Evolutionary conservation across 768 basidiomycete species (phyloP).

Genomic region (Amanita rubescens): DNA sequence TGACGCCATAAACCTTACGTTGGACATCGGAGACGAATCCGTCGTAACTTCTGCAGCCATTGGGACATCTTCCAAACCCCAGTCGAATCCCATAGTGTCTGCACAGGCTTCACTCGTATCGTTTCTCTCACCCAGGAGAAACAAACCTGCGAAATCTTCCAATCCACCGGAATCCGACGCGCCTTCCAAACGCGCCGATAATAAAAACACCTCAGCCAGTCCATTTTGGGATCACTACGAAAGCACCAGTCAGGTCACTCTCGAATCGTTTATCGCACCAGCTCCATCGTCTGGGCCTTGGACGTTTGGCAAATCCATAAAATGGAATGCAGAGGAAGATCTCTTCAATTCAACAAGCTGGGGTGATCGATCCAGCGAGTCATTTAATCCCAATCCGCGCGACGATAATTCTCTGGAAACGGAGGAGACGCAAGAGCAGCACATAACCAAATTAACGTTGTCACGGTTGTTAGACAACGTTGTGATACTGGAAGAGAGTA

Average conservation of each 20-base stretch:
- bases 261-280: constrained; percentile 64
- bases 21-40: constrained; percentile 54
- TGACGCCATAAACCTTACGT: constrained; percentile 72
- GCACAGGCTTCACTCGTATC: constrained; percentile 61
- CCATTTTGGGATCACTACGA: constrained; percentile 86
- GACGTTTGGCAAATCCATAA: constrained; percentile 45
- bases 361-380: constrained; percentile 20
- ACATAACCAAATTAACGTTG: constrained; percentile 51
- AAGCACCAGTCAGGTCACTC: constrained; percentile 58
- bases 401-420: constrained; percentile 24
- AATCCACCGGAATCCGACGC: constrained; percentile 35
- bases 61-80: constrained; percentile 28
- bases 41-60: constrained; percentile 18
- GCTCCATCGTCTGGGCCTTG: constrained; percentile 54
- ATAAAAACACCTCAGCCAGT: constrained; percentile 48
- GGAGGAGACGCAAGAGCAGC: constrained; percentile 20
- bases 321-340: constrained; percentile 58
- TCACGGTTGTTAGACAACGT: constrained; percentile 88
- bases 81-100: constrained; percentile 45
- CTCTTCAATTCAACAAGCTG: constrained; percentile 55
- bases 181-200: constrained; percentile 30
- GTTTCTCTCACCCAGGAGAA: constrained; percentile 75
- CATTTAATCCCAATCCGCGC: not conserved
- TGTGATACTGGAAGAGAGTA: constrained; percentile 89
- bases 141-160: constrained; percentile 31